Base-by-base conservation (phyloP, 495 filamentous ascomycete species). In the Tuber microsphaerosporum region DNA sequence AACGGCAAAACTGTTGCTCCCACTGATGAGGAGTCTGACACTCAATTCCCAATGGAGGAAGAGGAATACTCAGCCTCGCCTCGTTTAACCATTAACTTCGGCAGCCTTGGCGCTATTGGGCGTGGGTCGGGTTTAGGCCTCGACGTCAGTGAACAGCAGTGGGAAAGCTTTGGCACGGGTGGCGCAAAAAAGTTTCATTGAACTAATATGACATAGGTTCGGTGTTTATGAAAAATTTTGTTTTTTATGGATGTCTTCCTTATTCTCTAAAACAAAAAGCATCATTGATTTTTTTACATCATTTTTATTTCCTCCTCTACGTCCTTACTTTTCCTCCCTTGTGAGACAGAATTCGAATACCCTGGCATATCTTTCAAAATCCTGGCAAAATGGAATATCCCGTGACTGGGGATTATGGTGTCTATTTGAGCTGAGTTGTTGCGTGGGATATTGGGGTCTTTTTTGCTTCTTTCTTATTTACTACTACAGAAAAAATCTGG, bases 21-120 rank as follows among this genome's bases (percentile, higher is more conserved):
- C n/a, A 84, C 84, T 65, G 74, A 82, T 73, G 81, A 83, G 69
- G 81, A 83, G 44, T 68, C 78, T 1, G 81, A 83, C 56, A 79
- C 72, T n/a, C 81, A 83, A 71, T 83, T 83, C 73, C 41, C 69
- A 37, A 83, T 83, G 73, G 81, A 82, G 44, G 81, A 83, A 51
- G 81, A 83, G 70, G 81, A 83, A 31, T 79, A 81, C 34, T 72
- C 70, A 2, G 69, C 80, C 41, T 71, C 69, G 22, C 48, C 69
- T 37, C 77, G 77, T 19, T 76, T 71, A 34, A 73, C 73, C 31
- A 79, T 76, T 46, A 79, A 75, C 69, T 81, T 81, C 20, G 48
- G 79, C 16, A 51, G 48, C n/a, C 48, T 77, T 69, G 77, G 76
- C 26, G 74, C 69, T 48, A 76, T 51, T 65, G 76, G 68, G 20